A percentile compares a stretch with the other conserved stretches of the same genome.
These are phyloP conservation scores for Fusarium oxysporum DNA, from an alignment of 2,329 filamentous ascomycete genomes.

Conservation along the genomic window DNA sequence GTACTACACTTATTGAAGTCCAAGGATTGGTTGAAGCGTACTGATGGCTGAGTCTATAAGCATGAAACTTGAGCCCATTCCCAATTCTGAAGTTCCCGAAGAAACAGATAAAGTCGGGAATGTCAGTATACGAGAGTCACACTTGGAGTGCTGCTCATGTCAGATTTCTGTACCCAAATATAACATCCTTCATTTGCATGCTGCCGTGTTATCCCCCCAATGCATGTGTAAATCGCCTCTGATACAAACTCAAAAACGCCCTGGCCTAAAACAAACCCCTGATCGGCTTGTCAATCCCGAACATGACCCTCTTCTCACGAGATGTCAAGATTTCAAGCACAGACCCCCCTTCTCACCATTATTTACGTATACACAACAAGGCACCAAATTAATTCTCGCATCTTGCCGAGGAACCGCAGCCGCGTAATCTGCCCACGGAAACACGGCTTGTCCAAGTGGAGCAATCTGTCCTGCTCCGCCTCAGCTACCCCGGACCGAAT, in stretches of 20 bases:
- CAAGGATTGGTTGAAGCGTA: not conserved
- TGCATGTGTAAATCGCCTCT: not conserved
- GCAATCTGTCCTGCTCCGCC: not conserved
- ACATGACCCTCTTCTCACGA: not conserved
- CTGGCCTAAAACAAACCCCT: not conserved
- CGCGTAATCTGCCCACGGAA: constrained; percentile 16
- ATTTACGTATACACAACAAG: not conserved
- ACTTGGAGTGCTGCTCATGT: not conserved
- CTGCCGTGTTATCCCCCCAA: not conserved
- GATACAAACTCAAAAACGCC: not conserved
- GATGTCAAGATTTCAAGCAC: not conserved
- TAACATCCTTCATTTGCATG: not conserved
- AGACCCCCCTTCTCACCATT: not conserved
- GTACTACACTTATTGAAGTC: not conserved
- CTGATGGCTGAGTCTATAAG: not conserved
- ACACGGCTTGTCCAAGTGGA: constrained; percentile 13
- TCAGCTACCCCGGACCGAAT: constrained; percentile 8
- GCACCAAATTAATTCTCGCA: not conserved
- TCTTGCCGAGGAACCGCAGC: constrained; percentile 14
- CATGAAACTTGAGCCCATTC: not conserved
- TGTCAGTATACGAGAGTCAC: not conserved
- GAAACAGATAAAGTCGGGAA: too few species aligned
- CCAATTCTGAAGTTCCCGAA: not conserved
- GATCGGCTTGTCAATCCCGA: not conserved
- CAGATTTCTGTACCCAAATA: not conserved